Evolutionary conservation across 83 land plant species (phyloP), one percentile per base, ranked within the genome.

Genomic region (Diphasiastrum complanatum): DNA sequence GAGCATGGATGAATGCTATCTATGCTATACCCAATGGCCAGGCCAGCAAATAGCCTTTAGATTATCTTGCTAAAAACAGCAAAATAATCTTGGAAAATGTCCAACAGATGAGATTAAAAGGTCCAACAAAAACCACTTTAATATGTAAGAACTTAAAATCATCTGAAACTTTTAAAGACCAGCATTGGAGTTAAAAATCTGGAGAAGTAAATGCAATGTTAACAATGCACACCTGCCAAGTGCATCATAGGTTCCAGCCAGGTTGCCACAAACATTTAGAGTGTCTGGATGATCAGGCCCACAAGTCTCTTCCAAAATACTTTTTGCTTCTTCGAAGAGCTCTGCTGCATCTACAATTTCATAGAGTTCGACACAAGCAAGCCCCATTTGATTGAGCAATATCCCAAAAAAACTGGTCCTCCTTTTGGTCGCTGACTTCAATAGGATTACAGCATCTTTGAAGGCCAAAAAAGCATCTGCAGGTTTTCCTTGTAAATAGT

Each of bases 301-400:
- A 54, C 58, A 54, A 26, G 58, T 25, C n/a, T 54, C 34, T 25
- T 6, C 58, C 4, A 54, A 33, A 18, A 54, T 25, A 30, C 33
- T 5, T 28, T 28, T 22, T 54, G 34, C 58, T 28, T 54, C 58
- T 28, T 54, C 58, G 10, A 54, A 25, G 25, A 54, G 25, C 10
- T 22, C 58, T 6, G 25, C 58, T 22, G 58, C 58, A 5, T 54
- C 58, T 4, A 18, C 25, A 54, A 54, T 54, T 8, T 28, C 25
- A 18, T 54, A 14, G 3, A 54, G 36, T 25, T 54, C 58, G 14
- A 54, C n/a, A 6, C n/a, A 26, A 28, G 58, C 58, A 26, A 54
- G 58, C 3, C 58, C 58, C 58, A 54, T 54, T 33, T 54, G 58
- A 33, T 54, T 54, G 4, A 54, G n/a, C n/a, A 54, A 54, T 25